Evolutionary conservation across 2,329 filamentous ascomycete species (phyloP).

Genomic region (Monilinia fructigena): DNA sequence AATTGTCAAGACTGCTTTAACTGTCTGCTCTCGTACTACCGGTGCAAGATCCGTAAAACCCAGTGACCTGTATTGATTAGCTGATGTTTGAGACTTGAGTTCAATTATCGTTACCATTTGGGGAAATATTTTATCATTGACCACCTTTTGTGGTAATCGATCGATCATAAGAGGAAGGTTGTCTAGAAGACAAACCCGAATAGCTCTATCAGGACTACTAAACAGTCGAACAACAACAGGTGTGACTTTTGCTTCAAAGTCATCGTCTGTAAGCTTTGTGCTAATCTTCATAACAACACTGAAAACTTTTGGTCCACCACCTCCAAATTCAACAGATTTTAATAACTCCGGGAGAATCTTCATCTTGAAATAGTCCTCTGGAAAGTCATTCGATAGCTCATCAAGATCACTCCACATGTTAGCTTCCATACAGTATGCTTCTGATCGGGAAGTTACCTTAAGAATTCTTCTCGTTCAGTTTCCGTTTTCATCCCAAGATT

Average conservation of each 20-base stretch:
- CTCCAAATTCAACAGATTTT: constrained; percentile 99
- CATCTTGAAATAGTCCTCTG: constrained; percentile 97
- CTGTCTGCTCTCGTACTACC: constrained; percentile 88
- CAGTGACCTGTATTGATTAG: constrained; percentile 63
- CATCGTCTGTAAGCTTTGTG: constrained; percentile 80
- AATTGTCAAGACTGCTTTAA: constrained; percentile 87
- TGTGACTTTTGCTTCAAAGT: constrained; percentile 80
- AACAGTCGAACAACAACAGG: constrained; percentile 88
- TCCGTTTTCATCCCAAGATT: constrained; percentile 86
- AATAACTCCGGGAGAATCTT: constrained; percentile 92
- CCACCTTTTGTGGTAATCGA: constrained; percentile 78
- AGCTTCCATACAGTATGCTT: constrained; percentile 9
- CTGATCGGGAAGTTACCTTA: constrained; percentile 54
- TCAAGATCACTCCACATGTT: constrained; percentile 64
- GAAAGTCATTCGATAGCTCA: constrained; percentile 86
- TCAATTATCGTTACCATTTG: constrained; percentile 64
- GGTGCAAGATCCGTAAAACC: constrained; percentile 92
- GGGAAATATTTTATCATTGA: constrained; percentile 96
- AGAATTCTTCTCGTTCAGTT: constrained; percentile 77
- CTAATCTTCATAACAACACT: constrained; percentile 87
- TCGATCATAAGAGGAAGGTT: constrained; percentile 90
- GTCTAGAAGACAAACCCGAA: constrained; percentile 87
- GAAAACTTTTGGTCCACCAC: constrained; percentile 89
- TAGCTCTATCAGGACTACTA: constrained; percentile 83
- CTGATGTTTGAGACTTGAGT: constrained; percentile 25